A percentile compares a stretch with the other conserved stretches of the same genome.
These are phyloP conservation scores for Rhododendron simsii DNA, from an alignment of 148 eudicot genomes.

Conservation along the genomic window DNA sequence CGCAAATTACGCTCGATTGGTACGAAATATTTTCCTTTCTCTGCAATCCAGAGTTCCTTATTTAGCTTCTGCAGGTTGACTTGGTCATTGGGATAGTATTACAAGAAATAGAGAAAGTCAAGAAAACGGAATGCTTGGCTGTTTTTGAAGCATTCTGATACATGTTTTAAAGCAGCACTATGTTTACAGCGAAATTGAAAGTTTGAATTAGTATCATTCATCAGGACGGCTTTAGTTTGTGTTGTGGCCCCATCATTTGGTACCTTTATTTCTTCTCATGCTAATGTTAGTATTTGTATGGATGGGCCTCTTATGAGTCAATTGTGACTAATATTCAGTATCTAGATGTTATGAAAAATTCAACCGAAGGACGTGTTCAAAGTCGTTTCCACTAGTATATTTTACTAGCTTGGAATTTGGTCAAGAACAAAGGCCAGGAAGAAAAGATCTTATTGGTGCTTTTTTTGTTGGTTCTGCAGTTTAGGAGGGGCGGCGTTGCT, in stretches of 20 bases:
- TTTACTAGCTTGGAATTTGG: background rate
- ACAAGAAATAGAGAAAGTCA: background rate
- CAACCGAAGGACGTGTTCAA: slow-evolving; percentile 5
- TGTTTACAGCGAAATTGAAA: background rate
- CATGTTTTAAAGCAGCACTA: background rate
- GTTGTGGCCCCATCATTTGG: background rate
- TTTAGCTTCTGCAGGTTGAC: background rate
- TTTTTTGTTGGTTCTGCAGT: slow-evolving; percentile 42
- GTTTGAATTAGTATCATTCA: background rate
- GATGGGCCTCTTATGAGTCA: background rate
- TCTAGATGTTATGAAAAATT: background rate
- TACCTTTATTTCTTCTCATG: no score
- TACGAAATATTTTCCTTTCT: slow-evolving; percentile 20
- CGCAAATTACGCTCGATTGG: slow-evolving; percentile 53
- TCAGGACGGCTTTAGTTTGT: background rate
- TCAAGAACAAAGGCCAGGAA: background rate
- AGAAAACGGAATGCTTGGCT: background rate
- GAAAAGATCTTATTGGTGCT: background rate
- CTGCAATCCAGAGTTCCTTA: background rate
- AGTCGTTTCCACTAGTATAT: background rate
- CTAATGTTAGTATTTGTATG: background rate
- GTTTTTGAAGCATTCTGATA: background rate
- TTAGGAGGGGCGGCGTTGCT: slow-evolving; percentile 71
- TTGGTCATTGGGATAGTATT: background rate
- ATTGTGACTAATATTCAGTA: background rate